Conservation (phyloP, 2,329 filamentous ascomycete species). For the Apiospora phragmitis region DNA sequence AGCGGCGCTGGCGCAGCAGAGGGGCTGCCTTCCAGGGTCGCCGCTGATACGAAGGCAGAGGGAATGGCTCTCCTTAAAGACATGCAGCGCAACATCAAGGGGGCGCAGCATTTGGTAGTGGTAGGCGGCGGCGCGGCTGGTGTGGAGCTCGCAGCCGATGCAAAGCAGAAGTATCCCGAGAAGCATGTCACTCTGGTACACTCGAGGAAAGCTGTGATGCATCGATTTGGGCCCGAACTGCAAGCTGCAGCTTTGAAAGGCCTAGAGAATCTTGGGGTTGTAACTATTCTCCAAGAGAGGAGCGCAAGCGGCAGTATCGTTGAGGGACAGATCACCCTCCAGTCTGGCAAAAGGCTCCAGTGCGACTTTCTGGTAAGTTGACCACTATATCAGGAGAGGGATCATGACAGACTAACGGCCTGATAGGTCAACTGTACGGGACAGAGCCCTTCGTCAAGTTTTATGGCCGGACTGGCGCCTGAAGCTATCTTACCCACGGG, state of each 20-base stretch:
- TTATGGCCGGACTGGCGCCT: conserved; percentile 47
- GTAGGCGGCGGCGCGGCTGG: conserved; percentile 63
- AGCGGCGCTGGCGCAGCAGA: conserved; percentile 50
- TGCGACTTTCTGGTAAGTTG: conserved; percentile 51
- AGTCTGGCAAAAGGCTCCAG: conserved; percentile 43
- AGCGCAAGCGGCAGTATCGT: conserved; percentile 38
- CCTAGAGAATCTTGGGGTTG: conserved; percentile 46
- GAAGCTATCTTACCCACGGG: conserved; percentile 45
- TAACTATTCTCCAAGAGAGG: conserved; percentile 53
- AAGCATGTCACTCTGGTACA: conserved; percentile 60
- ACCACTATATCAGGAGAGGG: conserved; percentile 6
- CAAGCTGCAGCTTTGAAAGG: conserved; percentile 41
- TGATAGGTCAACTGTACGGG: conserved; percentile 59
- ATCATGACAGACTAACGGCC: neutral
- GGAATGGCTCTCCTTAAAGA: conserved; percentile 43
- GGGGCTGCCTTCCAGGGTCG: conserved; percentile 49
- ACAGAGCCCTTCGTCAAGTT: conserved; percentile 54
- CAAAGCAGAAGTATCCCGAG: conserved; percentile 54
- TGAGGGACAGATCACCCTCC: conserved; percentile 42
- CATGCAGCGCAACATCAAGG: conserved; percentile 47
- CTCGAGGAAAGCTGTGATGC: conserved; percentile 54
- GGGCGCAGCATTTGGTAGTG: conserved; percentile 46
- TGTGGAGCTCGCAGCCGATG: conserved; percentile 61
- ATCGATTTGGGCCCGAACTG: conserved; percentile 47
- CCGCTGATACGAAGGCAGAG: conserved; percentile 39